Evolutionary conservation across 352 stramenopile genomes (phyloP), one percentile per base, ranked within the genome.

Genomic region (Globisporangium recalcitrans): DNA sequence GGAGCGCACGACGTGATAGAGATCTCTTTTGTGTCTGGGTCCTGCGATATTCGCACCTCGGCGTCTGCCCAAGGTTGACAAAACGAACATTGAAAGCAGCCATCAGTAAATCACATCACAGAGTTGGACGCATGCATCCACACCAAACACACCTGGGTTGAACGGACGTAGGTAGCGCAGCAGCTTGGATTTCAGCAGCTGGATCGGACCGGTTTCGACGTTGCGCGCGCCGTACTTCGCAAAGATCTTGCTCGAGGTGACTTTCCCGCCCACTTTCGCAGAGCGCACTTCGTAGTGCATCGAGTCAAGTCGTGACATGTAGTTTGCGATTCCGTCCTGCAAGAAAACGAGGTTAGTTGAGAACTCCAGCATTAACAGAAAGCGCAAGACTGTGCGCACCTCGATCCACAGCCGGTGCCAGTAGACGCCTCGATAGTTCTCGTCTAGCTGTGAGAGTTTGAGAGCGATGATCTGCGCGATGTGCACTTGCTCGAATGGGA

Each of bases 401-500:
- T 90, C 72, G 47, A 90, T 82, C 77, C 79, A 90, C 26, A 95
- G 63, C 1, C 73, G 70, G 49, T 88, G 75, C 86, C 86, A 95
- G 58, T 91, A 91, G 42, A 85, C 77, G 53, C 77, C 75, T 21
- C 81, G 73, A 52, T 94, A 90, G 40, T 92, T 85, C 60, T 73
- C 57, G 42, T 89, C 83, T 32, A 96, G 53, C 34, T 92, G 75
- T 29, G 64, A 56, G 29, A 96, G 71, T 68, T 96, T 96, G 1
- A 93, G 63, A 19, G 83, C 67, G 55, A 96, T 89, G 54, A 96
- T 85, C 46, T 90, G 71, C 0, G 80, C 70, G 40, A 96, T 93
- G 47, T 95, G 78, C 21, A 68, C 62, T 34, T 89, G 85, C 63
- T 96, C 87, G 47, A 97, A 93, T 34, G 88, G 88, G 38, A 96